Evolutionary conservation across 1,284 basidiomycete genomes (phyloP).

Genomic region (Rhizoctonia solani): DNA sequence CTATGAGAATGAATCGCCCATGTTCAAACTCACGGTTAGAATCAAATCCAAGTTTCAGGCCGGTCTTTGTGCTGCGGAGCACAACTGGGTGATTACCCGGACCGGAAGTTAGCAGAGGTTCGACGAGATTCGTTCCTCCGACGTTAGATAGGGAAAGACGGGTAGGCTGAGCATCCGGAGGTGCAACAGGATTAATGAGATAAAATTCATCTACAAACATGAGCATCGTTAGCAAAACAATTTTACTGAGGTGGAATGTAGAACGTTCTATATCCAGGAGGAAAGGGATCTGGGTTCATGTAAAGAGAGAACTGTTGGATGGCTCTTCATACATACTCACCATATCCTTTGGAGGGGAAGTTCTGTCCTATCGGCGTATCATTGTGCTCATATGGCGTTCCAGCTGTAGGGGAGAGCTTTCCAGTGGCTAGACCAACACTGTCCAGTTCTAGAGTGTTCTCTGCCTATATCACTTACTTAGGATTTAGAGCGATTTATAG

Average conservation of each 20-base stretch:
- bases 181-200: slow-evolving; percentile 51
- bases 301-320: slow-evolving; percentile 5
- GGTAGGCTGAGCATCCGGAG: slow-evolving; percentile 50
- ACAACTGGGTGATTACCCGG: slow-evolving; percentile 53
- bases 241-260: not conserved
- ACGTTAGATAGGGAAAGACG: slow-evolving; percentile 45
- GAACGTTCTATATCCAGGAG: slow-evolving; percentile 6
- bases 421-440: slow-evolving; percentile 58
- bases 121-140: slow-evolving; percentile 50
- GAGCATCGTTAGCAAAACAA: slow-evolving; percentile 11
- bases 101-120: slow-evolving; percentile 52
- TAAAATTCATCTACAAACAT: slow-evolving; percentile 64
- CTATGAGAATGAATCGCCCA: no score
- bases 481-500: not conserved
- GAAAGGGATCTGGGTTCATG: not conserved
- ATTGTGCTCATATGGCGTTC: slow-evolving; percentile 56
- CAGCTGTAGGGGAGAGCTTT: slow-evolving; percentile 52
- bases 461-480: slow-evolving; percentile 49
- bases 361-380: slow-evolving; percentile 60
- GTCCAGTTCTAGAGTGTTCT: slow-evolving; percentile 59
- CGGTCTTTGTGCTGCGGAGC: slow-evolving; percentile 60
- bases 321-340: no score
- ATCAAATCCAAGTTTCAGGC: slow-evolving; percentile 62
- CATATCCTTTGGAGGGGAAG: slow-evolving; percentile 63
- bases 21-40: slow-evolving; percentile 70